Evolutionary conservation across 116 monocot genomes (phyloP), one percentile per base, ranked within the genome.

Genomic region (Posidonia oceanica): DNA sequence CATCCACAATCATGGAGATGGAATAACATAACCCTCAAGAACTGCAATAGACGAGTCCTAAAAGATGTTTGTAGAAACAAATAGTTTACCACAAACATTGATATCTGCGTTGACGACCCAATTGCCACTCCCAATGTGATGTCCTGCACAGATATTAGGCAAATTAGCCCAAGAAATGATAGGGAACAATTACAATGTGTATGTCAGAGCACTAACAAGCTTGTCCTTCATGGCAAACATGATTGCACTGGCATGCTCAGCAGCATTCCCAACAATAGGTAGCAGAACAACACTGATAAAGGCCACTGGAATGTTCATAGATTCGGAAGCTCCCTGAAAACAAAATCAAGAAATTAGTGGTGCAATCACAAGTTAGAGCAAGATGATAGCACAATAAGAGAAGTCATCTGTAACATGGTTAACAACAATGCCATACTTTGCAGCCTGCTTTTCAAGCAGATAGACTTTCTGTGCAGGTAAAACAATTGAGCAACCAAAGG

Each of bases 41-140:
- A 36, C 4, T 61, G 61, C 22, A 22, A 61, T 7, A 29, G 61
- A 61, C 13, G 8, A 14, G 23, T 12, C 22, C 61, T 61, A 61
- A 61, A 36, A 36, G 3, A 42, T 65, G 40, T 17, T 10, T 58
- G 58, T 21, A 14, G 39, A 11, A 65, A 41, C 38, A 65, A 42
- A 40, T 5, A 20, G n/a, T 36, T 68, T 90, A 94, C 94, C 91
- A 88, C 85, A 82, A 94, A 94, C 94, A 94, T 91, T 51, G 94
- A 91, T 78, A 94, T 94, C 67, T 94, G 94, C 29, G 91, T 94
- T 39, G 88, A 94, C 37, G 94, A 94, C 63, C 94, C 94, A 66
- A 94, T 94, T 56, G 94, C 94, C 69, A 94, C 94, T 29, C 94
- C 94, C 57, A 94, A 76, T 59, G 94, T 91, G 63, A 94, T 91